Conservation (phyloP, 345 rosid genomes). For the Bruguiera sexangula region DNA sequence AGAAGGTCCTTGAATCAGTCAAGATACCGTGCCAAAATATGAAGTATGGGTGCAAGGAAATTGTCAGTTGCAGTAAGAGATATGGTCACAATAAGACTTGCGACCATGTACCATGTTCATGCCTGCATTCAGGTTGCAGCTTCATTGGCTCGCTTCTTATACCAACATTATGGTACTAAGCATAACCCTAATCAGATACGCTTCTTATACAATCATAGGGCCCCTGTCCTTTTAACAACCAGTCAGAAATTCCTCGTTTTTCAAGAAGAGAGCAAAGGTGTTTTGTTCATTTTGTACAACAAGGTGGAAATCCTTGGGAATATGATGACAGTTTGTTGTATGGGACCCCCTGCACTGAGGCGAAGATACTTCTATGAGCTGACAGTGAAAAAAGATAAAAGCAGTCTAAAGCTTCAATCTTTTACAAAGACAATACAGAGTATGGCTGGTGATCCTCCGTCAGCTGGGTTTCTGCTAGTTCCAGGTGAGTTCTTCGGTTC, state of each 20-base stretch:
- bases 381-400: conserved; percentile 7
- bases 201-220: conserved; percentile 3
- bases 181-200: conserved; percentile 26
- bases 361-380: conserved; percentile 19
- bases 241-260: conserved; percentile 24
- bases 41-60: conserved; percentile 42
- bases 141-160: conserved; percentile 31
- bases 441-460: background rate
- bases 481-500: conserved; percentile 24
- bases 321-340: conserved; percentile 22
- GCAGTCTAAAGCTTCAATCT: conserved; percentile 19
- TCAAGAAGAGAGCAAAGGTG: conserved; percentile 19
- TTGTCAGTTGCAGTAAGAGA: conserved; percentile 23
- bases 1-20: conserved; percentile 38
- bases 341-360: conserved; percentile 14
- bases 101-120: conserved; percentile 34
- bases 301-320: conserved; percentile 12
- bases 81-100: conserved; percentile 36
- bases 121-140: conserved; percentile 40
- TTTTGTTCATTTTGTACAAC: conserved; percentile 25
- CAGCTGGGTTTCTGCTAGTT: conserved; percentile 27
- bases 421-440: conserved; percentile 12
- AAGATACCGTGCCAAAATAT: conserved; percentile 30
- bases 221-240: background rate
- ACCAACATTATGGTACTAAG: conserved; percentile 35